These are phyloP conservation scores for Alternaria sp. DNA, from an alignment of 2,329 filamentous ascomycete genomes.

Conservation along the genomic window DNA sequence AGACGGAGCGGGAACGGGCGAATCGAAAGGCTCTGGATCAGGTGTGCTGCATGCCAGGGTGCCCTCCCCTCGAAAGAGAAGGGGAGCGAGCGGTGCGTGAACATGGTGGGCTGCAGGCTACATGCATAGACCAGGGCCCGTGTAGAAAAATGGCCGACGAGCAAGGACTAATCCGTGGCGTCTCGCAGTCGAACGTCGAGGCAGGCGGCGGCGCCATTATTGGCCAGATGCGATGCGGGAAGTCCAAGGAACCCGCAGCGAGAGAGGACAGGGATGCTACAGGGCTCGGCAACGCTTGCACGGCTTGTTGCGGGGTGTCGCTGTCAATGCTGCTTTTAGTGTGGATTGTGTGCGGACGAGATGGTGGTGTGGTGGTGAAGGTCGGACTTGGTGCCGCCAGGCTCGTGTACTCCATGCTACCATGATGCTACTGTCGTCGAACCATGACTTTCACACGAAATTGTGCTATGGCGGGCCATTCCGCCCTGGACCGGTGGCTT, in stretches of 20 bases:
- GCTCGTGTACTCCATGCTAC: conserved; percentile 38
- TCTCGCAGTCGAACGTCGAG: conserved; percentile 46
- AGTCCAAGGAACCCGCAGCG: conserved; percentile 49
- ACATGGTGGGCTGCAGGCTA: conserved; percentile 46
- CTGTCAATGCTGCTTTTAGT: conserved; percentile 39
- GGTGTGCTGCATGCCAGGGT: conserved; percentile 48
- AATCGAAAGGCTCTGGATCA: conserved; percentile 48
- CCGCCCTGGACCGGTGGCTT: conserved; percentile 32
- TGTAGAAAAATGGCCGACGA: conserved; percentile 52
- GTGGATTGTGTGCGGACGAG: conserved; percentile 28
- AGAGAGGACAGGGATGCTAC: conserved; percentile 39
- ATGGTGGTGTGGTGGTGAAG: conserved; percentile 28
- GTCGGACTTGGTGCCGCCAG: conserved; percentile 30
- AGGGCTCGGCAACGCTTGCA: conserved; percentile 54
- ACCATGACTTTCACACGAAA: conserved; percentile 26
- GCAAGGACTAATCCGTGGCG: conserved; percentile 51
- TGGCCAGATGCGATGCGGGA: conserved; percentile 50
- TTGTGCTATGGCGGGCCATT: conserved; percentile 2
- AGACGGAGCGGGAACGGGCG: conserved; percentile 45
- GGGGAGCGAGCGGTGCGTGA: conserved; percentile 43
- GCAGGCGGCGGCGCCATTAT: conserved; percentile 46
- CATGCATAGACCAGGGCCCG: conserved; percentile 46
- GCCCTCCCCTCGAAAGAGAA: conserved; percentile 44
- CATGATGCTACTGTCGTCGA: conserved; percentile 35
- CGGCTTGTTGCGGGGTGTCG: conserved; percentile 50